Evolutionary conservation across 805 yeast genomes (phyloP).

Genomic region (Metschnikowia orientalis): DNA sequence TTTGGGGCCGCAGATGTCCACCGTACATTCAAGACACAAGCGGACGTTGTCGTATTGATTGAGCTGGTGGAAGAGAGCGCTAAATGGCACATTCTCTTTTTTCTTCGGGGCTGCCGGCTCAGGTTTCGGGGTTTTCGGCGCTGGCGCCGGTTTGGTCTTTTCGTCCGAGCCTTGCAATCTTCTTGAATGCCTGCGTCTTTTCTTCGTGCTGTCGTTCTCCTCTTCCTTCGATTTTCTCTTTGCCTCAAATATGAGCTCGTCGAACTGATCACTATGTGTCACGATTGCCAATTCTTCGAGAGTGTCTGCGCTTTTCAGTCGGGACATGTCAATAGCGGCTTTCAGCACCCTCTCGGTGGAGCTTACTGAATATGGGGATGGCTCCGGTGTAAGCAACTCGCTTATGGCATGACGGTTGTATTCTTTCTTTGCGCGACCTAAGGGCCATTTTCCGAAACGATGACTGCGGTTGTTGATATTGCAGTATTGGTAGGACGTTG

Average conservation of each 20-base stretch:
- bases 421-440: constrained; percentile 12
- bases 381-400: constrained; percentile 35
- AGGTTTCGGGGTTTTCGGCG: not conserved
- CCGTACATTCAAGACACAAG: constrained; percentile 31
- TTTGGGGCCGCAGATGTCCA: constrained; percentile 19
- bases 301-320: constrained; percentile 7
- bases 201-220: not conserved
- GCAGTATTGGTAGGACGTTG: constrained; percentile 46
- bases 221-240: constrained; percentile 13
- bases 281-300: constrained; percentile 7
- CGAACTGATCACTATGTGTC: constrained; percentile 13
- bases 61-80: constrained; percentile 22
- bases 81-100: constrained; percentile 17
- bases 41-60: constrained; percentile 23
- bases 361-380: constrained; percentile 29
- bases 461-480: constrained; percentile 29
- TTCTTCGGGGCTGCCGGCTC: constrained; percentile 2
- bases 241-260: constrained; percentile 13
- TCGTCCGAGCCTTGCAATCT: constrained; percentile 5
- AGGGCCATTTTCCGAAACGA: constrained; percentile 18
- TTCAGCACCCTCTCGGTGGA: constrained; percentile 5
- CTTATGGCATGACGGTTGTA: constrained; percentile 11
- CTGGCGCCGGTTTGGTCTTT: constrained; percentile 3
- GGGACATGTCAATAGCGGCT: constrained; percentile 9
- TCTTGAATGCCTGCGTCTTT: constrained; percentile 10